Conservation (phyloP, 106 monocot species). For the Allium sativum region DNA sequence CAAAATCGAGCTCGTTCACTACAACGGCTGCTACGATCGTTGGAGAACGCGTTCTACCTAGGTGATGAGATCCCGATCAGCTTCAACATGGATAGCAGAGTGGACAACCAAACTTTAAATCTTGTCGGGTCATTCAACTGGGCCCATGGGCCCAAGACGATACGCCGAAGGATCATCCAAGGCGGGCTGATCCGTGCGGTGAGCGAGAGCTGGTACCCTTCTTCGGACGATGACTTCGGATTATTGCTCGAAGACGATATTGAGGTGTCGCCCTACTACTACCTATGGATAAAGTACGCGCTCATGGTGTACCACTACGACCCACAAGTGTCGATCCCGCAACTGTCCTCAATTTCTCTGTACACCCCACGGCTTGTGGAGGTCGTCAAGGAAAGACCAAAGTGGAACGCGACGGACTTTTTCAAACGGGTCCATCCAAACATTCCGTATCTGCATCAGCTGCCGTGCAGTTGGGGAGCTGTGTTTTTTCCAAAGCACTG, state of each 20-base stretch:
- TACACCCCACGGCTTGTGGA: constrained; percentile 87
- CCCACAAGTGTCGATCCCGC: constrained; percentile 69
- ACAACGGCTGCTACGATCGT: constrained; percentile 51
- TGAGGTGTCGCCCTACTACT: constrained; percentile 91
- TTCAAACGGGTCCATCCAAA: constrained; percentile 85
- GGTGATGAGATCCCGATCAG: constrained; percentile 74
- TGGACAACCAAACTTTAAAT: constrained; percentile 72
- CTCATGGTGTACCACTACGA: constrained; percentile 79
- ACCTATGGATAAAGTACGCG: constrained; percentile 87
- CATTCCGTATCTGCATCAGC: constrained; percentile 91
- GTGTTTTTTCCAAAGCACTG: constrained; percentile 99
- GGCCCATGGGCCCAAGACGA: constrained; percentile 65
- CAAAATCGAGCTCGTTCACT: constrained; percentile 77
- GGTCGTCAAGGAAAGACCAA: constrained; percentile 94
- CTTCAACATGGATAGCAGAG: constrained; percentile 96
- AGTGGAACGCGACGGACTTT: constrained; percentile 90
- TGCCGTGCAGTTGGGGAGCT: constrained; percentile 97
- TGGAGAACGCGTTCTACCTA: constrained; percentile 73
- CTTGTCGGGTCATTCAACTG: constrained; percentile 67
- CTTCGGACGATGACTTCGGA: constrained; percentile 78
- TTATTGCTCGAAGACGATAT: constrained; percentile 87
- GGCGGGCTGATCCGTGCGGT: constrained; percentile 95
- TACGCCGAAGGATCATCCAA: constrained; percentile 72
- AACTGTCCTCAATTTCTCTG: constrained; percentile 90
- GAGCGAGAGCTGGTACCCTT: constrained; percentile 97